Percentiles rank a stretch among this genome's conserved stretches.
phyloP scores from a whole-genome alignment of 2,329 filamentous ascomycete genomes.

The Thelonectria blattea region DNA sequence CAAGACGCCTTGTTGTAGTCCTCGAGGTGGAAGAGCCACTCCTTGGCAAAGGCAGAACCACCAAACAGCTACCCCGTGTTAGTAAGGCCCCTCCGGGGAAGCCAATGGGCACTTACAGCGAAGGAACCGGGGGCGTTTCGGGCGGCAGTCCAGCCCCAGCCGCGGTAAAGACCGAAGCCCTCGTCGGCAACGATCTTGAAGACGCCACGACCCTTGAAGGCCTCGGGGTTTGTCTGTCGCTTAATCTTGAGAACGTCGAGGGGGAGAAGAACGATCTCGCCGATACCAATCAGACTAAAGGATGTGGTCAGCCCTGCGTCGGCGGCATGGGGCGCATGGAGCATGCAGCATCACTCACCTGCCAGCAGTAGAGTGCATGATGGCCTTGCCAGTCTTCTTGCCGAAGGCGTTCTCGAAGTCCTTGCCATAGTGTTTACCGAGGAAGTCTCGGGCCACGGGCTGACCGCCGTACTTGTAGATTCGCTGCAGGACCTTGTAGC shows the following conservation, averaged over 20 bases:
- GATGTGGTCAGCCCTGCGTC: constrained; percentile 25
- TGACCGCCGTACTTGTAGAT: constrained; percentile 99
- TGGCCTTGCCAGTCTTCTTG: constrained; percentile 96
- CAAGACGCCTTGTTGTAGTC: constrained; percentile 97
- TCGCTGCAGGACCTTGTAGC: constrained; percentile 96
- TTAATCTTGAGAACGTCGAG: constrained; percentile 99
- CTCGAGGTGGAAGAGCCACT: constrained; percentile 85
- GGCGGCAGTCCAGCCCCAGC: constrained; percentile 96
- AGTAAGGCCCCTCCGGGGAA: constrained; percentile 12
- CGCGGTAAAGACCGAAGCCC: constrained; percentile 93
- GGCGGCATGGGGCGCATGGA: neutral
- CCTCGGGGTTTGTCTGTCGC: constrained; percentile 98
- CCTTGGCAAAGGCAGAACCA: constrained; percentile 95
- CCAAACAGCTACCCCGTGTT: constrained; percentile 78
- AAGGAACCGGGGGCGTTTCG: constrained; percentile 97
- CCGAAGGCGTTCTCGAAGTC: constrained; percentile 90
- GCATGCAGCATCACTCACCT: constrained; percentile 57
- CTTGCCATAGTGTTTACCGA: constrained; percentile 78
- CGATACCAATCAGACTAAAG: constrained; percentile 86
- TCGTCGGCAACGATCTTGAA: constrained; percentile 91
- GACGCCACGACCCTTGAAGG: constrained; percentile 92
- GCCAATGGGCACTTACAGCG: constrained; percentile 67
- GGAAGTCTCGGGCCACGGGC: constrained; percentile 90
- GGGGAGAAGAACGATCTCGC: constrained; percentile 93
- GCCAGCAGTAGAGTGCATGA: constrained; percentile 96